Evolutionary conservation across 208 protist genomes (phyloP).

Genomic region (Trypanosoma scelopori): DNA sequence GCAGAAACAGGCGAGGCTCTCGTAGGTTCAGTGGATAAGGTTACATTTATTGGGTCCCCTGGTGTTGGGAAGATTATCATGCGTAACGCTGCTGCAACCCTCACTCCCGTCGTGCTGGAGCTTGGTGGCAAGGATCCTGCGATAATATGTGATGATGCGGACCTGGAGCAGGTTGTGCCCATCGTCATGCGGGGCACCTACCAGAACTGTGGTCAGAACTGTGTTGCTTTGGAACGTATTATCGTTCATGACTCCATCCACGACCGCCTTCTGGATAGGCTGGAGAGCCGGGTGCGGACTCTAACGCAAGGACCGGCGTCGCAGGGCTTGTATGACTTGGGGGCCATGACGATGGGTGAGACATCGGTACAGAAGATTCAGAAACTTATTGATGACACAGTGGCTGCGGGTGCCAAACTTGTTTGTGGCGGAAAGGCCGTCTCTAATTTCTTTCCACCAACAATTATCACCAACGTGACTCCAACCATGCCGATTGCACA

Average conservation of each 20-base stretch:
- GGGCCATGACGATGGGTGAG: slow-evolving; percentile 94
- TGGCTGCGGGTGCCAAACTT: slow-evolving; percentile 85
- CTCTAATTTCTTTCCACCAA: slow-evolving; percentile 86
- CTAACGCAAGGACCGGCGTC: slow-evolving; percentile 88
- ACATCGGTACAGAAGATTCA: slow-evolving; percentile 89
- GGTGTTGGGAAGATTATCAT: slow-evolving; percentile 90
- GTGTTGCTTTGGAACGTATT: slow-evolving; percentile 87
- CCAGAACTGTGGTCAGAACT: slow-evolving; percentile 95
- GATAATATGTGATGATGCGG: slow-evolving; percentile 90
- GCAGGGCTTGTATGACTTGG: slow-evolving; percentile 75
- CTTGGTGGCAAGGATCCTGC: slow-evolving; percentile 95
- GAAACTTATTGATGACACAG: slow-evolving; percentile 86
- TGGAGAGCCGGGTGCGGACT: slow-evolving; percentile 48
- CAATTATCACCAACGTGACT: slow-evolving; percentile 90
- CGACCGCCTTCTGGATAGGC: slow-evolving; percentile 74
- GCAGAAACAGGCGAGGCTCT: slow-evolving; percentile 91
- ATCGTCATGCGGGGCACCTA: slow-evolving; percentile 90
- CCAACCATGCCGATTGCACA: slow-evolving; percentile 87
- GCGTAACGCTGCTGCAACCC: slow-evolving; percentile 84
- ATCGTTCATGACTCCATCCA: slow-evolving; percentile 88
- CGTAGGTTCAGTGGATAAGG: slow-evolving; percentile 88
- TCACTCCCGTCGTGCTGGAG: slow-evolving; percentile 94
- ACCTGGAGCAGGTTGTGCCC: slow-evolving; percentile 87
- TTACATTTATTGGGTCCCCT: slow-evolving; percentile 92
- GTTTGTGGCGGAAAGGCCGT: slow-evolving; percentile 80